Conservation (phyloP, 2,329 filamentous ascomycete species). For the Calonectria pteridis region DNA sequence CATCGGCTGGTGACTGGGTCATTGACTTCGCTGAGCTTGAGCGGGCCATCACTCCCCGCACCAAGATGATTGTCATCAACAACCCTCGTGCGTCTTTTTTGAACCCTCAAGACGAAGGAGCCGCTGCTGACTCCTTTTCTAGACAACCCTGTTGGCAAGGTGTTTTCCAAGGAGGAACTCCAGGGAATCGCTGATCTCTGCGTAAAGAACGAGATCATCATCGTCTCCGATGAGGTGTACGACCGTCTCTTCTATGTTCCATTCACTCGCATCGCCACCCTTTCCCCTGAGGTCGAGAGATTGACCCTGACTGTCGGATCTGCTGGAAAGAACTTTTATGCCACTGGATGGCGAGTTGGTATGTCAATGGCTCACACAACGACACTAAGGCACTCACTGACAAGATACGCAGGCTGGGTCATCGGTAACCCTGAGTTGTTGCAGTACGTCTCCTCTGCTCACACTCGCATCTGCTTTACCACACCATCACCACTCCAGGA, state of each 20-base stretch:
- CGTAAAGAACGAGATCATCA: conserved; percentile 93
- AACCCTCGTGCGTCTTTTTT: conserved; percentile 65
- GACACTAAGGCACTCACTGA: conserved; percentile 17
- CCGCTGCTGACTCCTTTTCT: conserved; percentile 28
- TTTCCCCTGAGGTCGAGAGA: conserved; percentile 89
- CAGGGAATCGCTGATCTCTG: conserved; percentile 88
- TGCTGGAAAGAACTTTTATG: conserved; percentile 98
- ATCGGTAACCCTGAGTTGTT: conserved; percentile 91
- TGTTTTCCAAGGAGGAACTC: conserved; percentile 88
- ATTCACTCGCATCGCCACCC: conserved; percentile 90
- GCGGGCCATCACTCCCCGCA: conserved; percentile 83
- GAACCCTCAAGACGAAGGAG: background rate
- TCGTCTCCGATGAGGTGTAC: conserved; percentile 93
- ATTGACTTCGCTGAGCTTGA: conserved; percentile 88
- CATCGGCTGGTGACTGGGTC: conserved; percentile 88
- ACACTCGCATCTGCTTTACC: conserved; percentile 96
- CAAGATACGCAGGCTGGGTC: conserved; percentile 74
- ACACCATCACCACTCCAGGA: conserved; percentile 95
- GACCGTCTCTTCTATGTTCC: conserved; percentile 95
- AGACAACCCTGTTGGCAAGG: conserved; percentile 97
- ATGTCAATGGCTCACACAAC: conserved; percentile 34
- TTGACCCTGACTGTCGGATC: conserved; percentile 95
- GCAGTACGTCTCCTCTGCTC: conserved; percentile 90
- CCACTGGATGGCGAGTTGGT: conserved; percentile 93
- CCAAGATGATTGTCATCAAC: conserved; percentile 96